Evolutionary conservation across 2,329 filamentous ascomycete genomes (phyloP).

Genomic region (Colletotrichum cuscutae): DNA sequence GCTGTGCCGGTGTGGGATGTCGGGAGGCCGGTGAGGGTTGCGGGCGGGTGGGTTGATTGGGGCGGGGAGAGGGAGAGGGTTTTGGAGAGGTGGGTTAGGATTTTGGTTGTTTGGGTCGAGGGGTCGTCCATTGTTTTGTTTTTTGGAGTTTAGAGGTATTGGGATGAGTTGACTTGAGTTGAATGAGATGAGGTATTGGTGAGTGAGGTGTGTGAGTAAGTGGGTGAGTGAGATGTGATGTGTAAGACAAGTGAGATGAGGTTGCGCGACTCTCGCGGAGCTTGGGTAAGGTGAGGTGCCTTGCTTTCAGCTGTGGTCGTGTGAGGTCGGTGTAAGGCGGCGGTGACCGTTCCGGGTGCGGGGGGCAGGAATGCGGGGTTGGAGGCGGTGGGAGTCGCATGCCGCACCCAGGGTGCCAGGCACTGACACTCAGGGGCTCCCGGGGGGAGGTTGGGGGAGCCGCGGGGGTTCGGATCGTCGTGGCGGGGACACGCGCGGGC

Average conservation of each 20-base stretch:
- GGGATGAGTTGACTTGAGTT: neutral
- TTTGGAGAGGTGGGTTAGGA: conserved; percentile 20
- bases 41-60: conserved; percentile 44
- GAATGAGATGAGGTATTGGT: too few species aligned
- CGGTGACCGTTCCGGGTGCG: neutral
- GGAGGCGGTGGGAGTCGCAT: neutral
- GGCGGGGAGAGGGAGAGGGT: conserved; percentile 50
- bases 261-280: neutral
- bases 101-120: neutral
- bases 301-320: neutral
- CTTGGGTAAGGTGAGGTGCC: neutral
- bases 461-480: too few species aligned
- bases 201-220: too few species aligned
- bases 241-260: neutral
- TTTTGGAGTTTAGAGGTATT: neutral
- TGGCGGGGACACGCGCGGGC: too few species aligned
- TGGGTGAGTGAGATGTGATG: too few species aligned
- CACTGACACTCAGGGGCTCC: too few species aligned
- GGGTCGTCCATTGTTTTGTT: neutral
- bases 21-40: conserved; percentile 58
- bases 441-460: too few species aligned
- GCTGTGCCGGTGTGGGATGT: conserved; percentile 65
- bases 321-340: neutral
- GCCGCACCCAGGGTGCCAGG: neutral
- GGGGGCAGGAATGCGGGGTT: neutral